Base-by-base conservation (phyloP, 2,329 filamentous ascomycete species). In the Fusarium stilboides region DNA sequence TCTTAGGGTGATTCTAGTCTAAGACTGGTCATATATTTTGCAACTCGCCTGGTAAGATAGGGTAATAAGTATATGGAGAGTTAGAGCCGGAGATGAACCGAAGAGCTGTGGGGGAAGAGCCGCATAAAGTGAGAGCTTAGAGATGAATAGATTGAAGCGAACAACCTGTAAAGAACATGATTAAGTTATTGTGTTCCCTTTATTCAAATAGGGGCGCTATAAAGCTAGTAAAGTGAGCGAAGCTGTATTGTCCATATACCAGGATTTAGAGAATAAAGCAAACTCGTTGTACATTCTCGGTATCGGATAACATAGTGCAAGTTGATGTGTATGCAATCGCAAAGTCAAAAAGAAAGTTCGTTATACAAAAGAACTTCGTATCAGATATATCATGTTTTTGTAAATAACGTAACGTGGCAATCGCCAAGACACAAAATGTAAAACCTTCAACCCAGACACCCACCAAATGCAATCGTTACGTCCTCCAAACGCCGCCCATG, bases 401-500 rank as follows among this genome's bases (percentile, higher is more conserved):
- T 56, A 67, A 60, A 69, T 67, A 56, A 39, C 42, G 37, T 67
- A 56, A 39, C 45, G 37, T 64, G 53, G 49, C 62, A 55, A 62
- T 51, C 53, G 57, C 71, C 57, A 64, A 53, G 53, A 49, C 63
- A 53, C 58, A 72, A 61, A 65, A 52, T 65, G 46, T 53, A 62
- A 46, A 74, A 68, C 49, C 61, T 49, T 65, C 50, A 68, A 61
- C 54, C 56, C 55, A 57, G 60, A 72, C 57, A 74, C 69, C 69
- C 68, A 55, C 52, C 66, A 70, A 74, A 75, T 75, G 72, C 67
- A 70, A 67, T 70, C 65, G 66, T 75, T 75, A 74, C 72, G 71
- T 77, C 75, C 72, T 76, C 74, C 72, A 77, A 80, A 80, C 79
- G 79, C 79, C 79, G 70, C 72, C 68, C 69, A 77, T 79, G 76